Conservation (phyloP, 1,284 basidiomycete species). For the Naganishia sp. region DNA sequence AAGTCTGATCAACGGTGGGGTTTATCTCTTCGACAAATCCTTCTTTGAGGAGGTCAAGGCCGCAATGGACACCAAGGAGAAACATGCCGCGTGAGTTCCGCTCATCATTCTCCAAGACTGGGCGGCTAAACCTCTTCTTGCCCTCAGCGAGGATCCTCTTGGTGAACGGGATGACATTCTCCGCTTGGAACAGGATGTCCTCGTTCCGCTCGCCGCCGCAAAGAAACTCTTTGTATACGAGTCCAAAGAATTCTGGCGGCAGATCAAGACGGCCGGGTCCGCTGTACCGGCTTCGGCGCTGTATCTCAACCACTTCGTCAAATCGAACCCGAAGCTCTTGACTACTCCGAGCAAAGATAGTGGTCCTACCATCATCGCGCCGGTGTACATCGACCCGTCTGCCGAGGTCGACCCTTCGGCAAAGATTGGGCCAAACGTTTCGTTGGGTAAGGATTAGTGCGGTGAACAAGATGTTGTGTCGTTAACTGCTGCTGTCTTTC, state of each 20-base stretch:
- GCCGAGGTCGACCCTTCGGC: constrained; percentile 54
- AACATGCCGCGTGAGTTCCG: constrained; percentile 50
- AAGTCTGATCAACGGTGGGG: constrained; percentile 57
- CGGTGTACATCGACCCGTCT: constrained; percentile 56
- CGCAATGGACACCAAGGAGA: constrained; percentile 58
- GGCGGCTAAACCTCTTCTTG: not conserved
- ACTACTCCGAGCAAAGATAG: constrained; percentile 36
- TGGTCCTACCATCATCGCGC: constrained; percentile 52
- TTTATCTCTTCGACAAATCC: constrained; percentile 57
- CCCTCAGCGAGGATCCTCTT: constrained; percentile 53
- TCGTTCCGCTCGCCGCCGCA: constrained; percentile 55
- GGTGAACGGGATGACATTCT: constrained; percentile 56
- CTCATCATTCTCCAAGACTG: not conserved
- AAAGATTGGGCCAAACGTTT: constrained; percentile 58
- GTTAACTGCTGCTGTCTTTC: constrained; percentile 25
- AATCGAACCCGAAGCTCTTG: constrained; percentile 46
- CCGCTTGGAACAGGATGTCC: constrained; percentile 59
- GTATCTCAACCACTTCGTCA: constrained; percentile 50
- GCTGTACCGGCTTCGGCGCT: constrained; percentile 58
- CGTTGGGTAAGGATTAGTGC: constrained; percentile 41
- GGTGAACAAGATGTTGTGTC: not conserved
- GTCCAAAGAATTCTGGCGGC: constrained; percentile 57
- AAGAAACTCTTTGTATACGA: constrained; percentile 58
- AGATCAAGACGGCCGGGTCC: constrained; percentile 59
- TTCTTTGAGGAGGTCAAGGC: constrained; percentile 59